Percentiles rank a stretch among this genome's conserved stretches.
Conservation (phyloP, 1,284 basidiomycete genomes). For the Pisolithus thermaeus region DNA sequence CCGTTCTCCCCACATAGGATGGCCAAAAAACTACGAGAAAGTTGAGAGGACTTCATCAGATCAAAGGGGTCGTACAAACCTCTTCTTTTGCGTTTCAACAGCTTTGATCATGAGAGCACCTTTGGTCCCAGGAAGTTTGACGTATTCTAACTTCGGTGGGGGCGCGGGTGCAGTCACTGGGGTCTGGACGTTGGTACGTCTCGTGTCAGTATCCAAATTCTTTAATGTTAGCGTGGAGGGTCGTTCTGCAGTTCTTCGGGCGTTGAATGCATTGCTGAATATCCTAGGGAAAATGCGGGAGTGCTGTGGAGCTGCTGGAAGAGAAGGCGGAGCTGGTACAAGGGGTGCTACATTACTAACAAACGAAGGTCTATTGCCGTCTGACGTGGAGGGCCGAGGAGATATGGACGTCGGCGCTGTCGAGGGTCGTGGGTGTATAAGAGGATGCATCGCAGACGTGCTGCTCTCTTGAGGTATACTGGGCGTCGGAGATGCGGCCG, state of each 20-base stretch:
- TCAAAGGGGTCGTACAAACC: conserved; percentile 39
- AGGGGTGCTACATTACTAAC: conserved; percentile 16
- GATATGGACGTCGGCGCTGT: conserved; percentile 4
- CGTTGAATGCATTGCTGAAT: conserved; percentile 56
- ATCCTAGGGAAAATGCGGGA: conserved; percentile 68
- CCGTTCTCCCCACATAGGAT: conserved; percentile 88
- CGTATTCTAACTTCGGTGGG: conserved; percentile 82
- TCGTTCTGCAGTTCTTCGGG: conserved; percentile 54
- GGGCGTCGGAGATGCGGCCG: conserved; percentile 8
- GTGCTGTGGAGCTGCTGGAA: conserved; percentile 35
- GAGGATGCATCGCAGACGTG: conserved; percentile 20
- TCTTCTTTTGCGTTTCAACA: conserved; percentile 82
- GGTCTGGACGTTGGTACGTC: conserved; percentile 25
- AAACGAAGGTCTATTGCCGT: conserved; percentile 4
- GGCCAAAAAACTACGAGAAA: conserved; percentile 65
- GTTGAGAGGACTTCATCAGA: conserved; percentile 5
- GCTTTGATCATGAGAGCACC: conserved; percentile 76
- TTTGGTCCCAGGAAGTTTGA: conserved; percentile 87
- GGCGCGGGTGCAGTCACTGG: conserved; percentile 46
- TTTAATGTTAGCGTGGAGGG: conserved; percentile 27
- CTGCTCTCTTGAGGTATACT: conserved; percentile 13
- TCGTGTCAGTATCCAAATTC: conserved; percentile 31
- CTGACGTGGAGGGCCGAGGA: conserved; percentile 24
- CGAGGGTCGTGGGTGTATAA: conserved; percentile 13
- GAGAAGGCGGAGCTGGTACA: conserved; percentile 26